phyloP scores from a whole-genome alignment of 352 stramenopile genomes.

The Thalassiosira exigua region DNA sequence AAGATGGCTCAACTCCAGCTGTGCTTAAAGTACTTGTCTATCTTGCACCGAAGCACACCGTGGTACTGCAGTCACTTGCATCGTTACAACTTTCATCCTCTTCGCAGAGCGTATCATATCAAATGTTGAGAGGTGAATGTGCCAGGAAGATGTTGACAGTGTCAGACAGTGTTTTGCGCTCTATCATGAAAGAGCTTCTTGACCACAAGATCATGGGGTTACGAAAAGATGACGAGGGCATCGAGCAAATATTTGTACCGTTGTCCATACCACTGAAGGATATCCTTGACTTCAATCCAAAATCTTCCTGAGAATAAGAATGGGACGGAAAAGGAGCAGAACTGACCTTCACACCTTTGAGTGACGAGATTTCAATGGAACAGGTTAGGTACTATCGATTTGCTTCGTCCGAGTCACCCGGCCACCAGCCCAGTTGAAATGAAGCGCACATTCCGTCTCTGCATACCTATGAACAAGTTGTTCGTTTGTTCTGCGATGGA shows the following conservation, averaged over 20 bases:
- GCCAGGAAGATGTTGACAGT: constrained; percentile 47
- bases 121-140: constrained; percentile 41
- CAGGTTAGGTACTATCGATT: too few species aligned
- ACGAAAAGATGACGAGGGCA: constrained; percentile 39
- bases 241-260: constrained; percentile 39
- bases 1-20: constrained; percentile 9
- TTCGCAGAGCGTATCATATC: constrained; percentile 23
- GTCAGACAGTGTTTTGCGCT: constrained; percentile 40
- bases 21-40: constrained; percentile 63
- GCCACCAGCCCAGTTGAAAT: too few species aligned
- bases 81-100: constrained; percentile 58
- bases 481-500: too few species aligned
- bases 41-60: constrained; percentile 66
- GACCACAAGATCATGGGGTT: constrained; percentile 58
- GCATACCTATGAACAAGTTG: too few species aligned
- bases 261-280: constrained; percentile 30
- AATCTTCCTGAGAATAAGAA: too few species aligned
- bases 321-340: too few species aligned
- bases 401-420: too few species aligned
- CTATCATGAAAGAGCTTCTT: constrained; percentile 57
- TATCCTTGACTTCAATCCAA: constrained; percentile 31
- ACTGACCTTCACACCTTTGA: too few species aligned
- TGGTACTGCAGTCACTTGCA: constrained; percentile 73
- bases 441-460: too few species aligned
- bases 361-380: too few species aligned